A percentile compares a stretch with the other conserved stretches of the same genome.
phyloP scores from a whole-genome alignment of 805 yeast species.

The Kodamaea jinghongensis region DNA sequence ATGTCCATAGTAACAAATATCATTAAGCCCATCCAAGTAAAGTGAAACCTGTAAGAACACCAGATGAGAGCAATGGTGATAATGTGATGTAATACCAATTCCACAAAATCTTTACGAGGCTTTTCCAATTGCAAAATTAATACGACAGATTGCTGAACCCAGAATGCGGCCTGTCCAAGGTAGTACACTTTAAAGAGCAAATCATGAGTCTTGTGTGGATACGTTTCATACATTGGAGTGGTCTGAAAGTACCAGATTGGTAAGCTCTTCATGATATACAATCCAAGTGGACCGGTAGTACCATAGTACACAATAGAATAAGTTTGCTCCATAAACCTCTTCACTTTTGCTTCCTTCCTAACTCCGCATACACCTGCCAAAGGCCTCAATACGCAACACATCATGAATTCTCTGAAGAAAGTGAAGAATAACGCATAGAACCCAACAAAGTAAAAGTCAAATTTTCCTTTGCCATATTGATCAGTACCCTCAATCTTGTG shows the following conservation, averaged over 20 bases:
- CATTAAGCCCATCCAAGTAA: conserved; percentile 92
- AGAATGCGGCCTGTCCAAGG: conserved; percentile 90
- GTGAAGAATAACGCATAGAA: conserved; percentile 86
- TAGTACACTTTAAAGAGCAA: conserved; percentile 75
- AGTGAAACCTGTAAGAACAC: conserved; percentile 88
- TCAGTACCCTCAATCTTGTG: conserved; percentile 61
- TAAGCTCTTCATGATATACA: conserved; percentile 76
- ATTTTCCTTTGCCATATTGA: conserved; percentile 82
- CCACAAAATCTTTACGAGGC: conserved; percentile 92
- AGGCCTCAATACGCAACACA: conserved; percentile 80
- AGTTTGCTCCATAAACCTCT: conserved; percentile 90
- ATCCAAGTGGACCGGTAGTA: conserved; percentile 77
- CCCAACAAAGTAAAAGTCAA: conserved; percentile 76
- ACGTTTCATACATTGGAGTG: conserved; percentile 68
- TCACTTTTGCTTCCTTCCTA: conserved; percentile 51
- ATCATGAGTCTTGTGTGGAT: conserved; percentile 80
- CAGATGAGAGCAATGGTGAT: conserved; percentile 85
- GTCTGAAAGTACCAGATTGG: conserved; percentile 93
- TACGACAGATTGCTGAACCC: conserved; percentile 94
- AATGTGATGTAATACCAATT: conserved; percentile 88
- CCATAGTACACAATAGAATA: conserved; percentile 83
- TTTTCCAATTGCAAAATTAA: conserved; percentile 82
- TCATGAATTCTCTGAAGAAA: conserved; percentile 82
- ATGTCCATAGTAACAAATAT: conserved; percentile 95
- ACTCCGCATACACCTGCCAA: conserved; percentile 57